A percentile compares a stretch with the other conserved stretches of the same genome.
Evolutionary conservation across 75 land plant genomes (phyloP).

Genomic region (Gnetum montanum): DNA sequence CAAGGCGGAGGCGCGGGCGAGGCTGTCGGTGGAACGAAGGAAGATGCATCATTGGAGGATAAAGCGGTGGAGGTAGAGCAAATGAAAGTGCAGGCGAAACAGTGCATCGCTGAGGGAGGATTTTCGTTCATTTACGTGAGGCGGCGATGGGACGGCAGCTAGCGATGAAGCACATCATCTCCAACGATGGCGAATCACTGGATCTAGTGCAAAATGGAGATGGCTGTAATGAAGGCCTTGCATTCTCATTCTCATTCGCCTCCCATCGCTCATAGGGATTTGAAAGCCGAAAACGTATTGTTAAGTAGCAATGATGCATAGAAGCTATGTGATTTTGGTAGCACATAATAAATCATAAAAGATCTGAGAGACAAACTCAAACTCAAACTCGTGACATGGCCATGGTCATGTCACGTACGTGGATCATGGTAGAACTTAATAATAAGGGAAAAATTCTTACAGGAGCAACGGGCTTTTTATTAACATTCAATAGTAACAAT

Average conservation of each 20-base stretch:
- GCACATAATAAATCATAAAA: constrained; percentile 89
- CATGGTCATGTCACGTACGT: too few species aligned
- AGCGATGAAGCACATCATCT: constrained; percentile 91
- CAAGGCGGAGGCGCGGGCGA: constrained; percentile 30
- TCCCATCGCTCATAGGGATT: constrained; percentile 93
- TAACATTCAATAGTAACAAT: too few species aligned
- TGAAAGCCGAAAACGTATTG: constrained; percentile 92
- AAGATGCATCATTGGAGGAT: constrained; percentile 72
- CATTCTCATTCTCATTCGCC: constrained; percentile 83
- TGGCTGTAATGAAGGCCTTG: constrained; percentile 66
- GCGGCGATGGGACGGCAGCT: constrained; percentile 56
- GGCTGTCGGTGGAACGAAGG: too few species aligned
- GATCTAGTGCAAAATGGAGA: constrained; percentile 80
- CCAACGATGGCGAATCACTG: constrained; percentile 76
- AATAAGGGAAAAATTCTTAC: too few species aligned
- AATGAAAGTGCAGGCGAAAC: constrained; percentile 58
- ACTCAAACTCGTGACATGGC: too few species aligned
- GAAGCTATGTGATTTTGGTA: constrained; percentile 99
- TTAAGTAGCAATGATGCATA: constrained; percentile 79
- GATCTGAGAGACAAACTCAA: constrained; percentile 81
- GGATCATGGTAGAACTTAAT: too few species aligned
- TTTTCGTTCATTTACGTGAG: constrained; percentile 90
- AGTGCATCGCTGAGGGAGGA: constrained; percentile 82
- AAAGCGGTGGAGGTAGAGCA: constrained; percentile 75
- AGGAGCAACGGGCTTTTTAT: too few species aligned